Conservation (phyloP, 306 rosid genomes). For the Quercus rubra region DNA sequence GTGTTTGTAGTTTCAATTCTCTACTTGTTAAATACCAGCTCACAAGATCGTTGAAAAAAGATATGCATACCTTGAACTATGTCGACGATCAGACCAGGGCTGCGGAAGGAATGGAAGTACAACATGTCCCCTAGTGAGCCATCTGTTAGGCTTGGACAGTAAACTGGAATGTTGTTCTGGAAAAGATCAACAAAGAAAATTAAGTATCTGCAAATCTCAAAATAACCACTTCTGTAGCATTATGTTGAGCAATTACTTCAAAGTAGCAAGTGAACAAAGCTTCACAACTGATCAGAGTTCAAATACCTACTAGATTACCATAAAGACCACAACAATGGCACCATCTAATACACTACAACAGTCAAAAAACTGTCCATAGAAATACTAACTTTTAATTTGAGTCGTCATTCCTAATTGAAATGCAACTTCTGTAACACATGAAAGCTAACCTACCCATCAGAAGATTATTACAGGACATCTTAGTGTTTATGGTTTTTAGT, state of each 20-base stretch:
- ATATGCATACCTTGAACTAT: conserved; percentile 63
- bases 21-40: neutral
- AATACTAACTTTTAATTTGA: neutral
- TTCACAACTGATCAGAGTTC: neutral
- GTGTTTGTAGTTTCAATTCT: conserved; percentile 13
- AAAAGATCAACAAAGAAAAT: conserved; percentile 11
- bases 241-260: neutral
- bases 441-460: neutral
- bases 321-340: neutral
- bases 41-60: conserved; percentile 2
- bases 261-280: neutral
- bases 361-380: neutral
- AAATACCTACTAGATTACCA: neutral
- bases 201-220: neutral
- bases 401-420: neutral
- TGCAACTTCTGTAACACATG: neutral
- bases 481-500: neutral
- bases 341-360: neutral
- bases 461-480: neutral
- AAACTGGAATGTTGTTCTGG: conserved; percentile 89
- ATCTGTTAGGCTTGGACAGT: conserved; percentile 91
- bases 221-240: neutral
- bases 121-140: conserved; percentile 97
- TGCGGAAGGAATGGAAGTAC: conserved; percentile 83
- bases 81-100: conserved; percentile 75